Conservation (phyloP, 345 rosid species). For the Dimocarpus longan region DNA sequence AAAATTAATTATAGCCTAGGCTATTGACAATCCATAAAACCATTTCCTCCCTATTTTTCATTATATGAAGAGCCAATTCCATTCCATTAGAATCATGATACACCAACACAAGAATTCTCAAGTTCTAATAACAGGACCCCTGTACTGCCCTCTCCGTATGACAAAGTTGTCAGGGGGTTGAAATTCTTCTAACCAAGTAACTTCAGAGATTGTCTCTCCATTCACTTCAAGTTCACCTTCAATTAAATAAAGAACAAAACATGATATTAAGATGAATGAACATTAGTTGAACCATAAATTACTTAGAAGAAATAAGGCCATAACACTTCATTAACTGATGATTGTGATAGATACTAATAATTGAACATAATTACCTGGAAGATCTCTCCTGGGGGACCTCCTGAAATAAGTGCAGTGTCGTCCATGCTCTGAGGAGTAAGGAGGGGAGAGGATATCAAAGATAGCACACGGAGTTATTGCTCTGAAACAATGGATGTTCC, state of each 20-base stretch:
- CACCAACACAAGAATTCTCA: slow-evolving; percentile 38
- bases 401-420: slow-evolving; percentile 73
- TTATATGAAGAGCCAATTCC: slow-evolving; percentile 13
- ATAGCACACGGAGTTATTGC: slow-evolving; percentile 78
- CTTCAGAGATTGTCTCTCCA: slow-evolving; percentile 51
- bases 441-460: slow-evolving; percentile 73
- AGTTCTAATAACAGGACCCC: slow-evolving; percentile 77
- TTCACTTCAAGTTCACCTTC: slow-evolving; percentile 67
- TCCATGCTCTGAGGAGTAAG: slow-evolving; percentile 62
- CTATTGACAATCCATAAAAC: slow-evolving; percentile 15
- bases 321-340: not conserved
- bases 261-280: not conserved
- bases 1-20: slow-evolving; percentile 27
- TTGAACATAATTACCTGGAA: slow-evolving; percentile 51
- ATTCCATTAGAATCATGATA: slow-evolving; percentile 18
- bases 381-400: slow-evolving; percentile 48
- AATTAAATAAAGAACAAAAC: slow-evolving; percentile 6
- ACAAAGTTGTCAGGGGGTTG: slow-evolving; percentile 83
- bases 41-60: slow-evolving; percentile 10
- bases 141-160: slow-evolving; percentile 64
- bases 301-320: not conserved
- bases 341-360: not conserved
- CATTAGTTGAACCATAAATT: not conserved
- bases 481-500: slow-evolving; percentile 81
- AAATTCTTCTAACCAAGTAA: slow-evolving; percentile 84